phyloP scores from a whole-genome alignment of 2,329 filamentous ascomycete species.

The Bipolaris victoriae region DNA sequence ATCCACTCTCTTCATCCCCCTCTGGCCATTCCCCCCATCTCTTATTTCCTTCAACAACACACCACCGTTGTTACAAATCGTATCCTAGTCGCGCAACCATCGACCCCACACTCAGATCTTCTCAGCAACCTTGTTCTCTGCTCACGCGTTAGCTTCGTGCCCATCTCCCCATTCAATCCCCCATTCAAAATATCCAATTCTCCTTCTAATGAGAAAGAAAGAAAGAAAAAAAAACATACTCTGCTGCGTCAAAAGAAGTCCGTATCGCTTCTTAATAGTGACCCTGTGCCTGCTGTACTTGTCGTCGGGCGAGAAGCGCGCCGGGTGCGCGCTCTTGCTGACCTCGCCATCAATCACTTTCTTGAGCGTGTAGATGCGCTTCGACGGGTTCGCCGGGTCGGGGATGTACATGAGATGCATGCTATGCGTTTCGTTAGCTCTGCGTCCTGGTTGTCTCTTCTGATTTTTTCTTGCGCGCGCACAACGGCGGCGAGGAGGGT shows the following conservation, averaged over 20 bases:
- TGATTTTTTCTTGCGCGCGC: constrained; percentile 3
- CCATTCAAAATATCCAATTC: neutral
- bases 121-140: constrained; percentile 40
- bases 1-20: too few species aligned
- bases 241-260: constrained; percentile 83
- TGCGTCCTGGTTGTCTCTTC: neutral
- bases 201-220: neutral
- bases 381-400: constrained; percentile 70
- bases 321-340: constrained; percentile 95
- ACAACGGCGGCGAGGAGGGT: too few species aligned
- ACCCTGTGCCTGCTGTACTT: constrained; percentile 96
- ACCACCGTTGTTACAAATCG: too few species aligned
- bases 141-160: constrained; percentile 3
- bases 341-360: constrained; percentile 82
- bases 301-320: constrained; percentile 96
- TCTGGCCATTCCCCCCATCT: too few species aligned
- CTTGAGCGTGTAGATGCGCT: constrained; percentile 93
- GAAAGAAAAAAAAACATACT: constrained; percentile 46
- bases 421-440: constrained; percentile 23
- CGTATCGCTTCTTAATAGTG: constrained; percentile 92
- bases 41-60: too few species aligned
- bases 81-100: too few species aligned
- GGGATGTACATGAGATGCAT: constrained; percentile 88
- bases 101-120: constrained; percentile 1
- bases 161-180: neutral